These are phyloP conservation scores for Murraya koenigii DNA, from an alignment of 345 rosid genomes.

Conservation along the genomic window DNA sequence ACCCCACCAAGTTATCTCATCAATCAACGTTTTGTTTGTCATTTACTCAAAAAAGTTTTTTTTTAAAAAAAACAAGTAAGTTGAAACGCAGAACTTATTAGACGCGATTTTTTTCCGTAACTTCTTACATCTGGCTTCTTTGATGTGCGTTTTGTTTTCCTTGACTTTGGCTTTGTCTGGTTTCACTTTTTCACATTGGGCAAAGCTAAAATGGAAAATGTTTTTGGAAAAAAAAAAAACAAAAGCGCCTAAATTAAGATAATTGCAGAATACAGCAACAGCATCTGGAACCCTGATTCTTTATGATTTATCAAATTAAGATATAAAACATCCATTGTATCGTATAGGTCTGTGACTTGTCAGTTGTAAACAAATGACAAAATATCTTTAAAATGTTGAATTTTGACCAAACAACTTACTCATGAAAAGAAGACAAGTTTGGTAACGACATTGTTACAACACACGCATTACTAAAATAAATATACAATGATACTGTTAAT, in stretches of 20 bases:
- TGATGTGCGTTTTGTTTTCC: neutral
- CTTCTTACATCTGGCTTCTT: neutral
- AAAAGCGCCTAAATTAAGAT: neutral
- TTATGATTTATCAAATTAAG: neutral
- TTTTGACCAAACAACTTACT: too few relatives aligned
- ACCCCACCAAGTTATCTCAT: constrained; percentile 9
- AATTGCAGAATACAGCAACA: too few relatives aligned
- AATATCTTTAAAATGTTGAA: too few relatives aligned
- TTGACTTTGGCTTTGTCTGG: neutral
- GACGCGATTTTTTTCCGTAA: neutral
- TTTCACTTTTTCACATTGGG: neutral
- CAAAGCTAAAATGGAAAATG: neutral
- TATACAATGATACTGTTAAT: too few relatives aligned
- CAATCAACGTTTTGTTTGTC: neutral
- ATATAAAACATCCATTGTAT: neutral
- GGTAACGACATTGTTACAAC: too few relatives aligned
- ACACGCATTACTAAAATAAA: too few relatives aligned
- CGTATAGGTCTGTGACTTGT: too few relatives aligned
- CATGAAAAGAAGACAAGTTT: too few relatives aligned
- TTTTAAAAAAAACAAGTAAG: neutral
- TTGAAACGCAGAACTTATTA: neutral
- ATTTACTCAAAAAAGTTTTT: neutral
- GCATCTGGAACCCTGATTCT: too few relatives aligned
- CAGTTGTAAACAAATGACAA: too few relatives aligned
- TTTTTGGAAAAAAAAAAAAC: neutral